Conservation (phyloP, 345 rosid species). For the Eucalyptus camaldulensis region DNA sequence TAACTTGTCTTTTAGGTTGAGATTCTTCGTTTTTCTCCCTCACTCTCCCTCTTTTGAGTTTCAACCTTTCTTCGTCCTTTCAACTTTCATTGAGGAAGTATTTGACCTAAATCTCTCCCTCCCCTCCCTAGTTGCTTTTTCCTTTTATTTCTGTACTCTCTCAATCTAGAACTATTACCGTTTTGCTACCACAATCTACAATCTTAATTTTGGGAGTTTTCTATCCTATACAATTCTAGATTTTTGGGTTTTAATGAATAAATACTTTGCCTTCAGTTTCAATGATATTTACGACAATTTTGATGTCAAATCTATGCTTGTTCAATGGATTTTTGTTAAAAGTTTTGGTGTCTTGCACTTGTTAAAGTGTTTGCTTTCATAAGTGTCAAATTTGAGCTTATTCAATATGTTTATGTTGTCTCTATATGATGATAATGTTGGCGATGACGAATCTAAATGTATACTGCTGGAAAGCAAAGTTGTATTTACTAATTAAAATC, state of each 20-base stretch:
- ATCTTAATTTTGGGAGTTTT: neutral
- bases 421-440: accelerated
- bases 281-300: accelerated
- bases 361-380: accelerated
- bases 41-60: accelerated
- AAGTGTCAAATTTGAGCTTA: accelerated
- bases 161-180: accelerated
- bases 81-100: accelerated
- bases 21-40: neutral
- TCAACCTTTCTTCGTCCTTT: no score
- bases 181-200: neutral
- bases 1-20: neutral
- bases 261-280: neutral
- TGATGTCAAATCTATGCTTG: neutral
- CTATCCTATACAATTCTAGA: accelerated
- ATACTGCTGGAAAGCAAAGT: accelerated
- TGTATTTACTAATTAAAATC: no score
- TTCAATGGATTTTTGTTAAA: no score
- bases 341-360: neutral
- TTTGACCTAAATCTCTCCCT: neutral
- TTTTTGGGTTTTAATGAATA: no score
- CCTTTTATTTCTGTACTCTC: neutral
- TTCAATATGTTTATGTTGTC: neutral
- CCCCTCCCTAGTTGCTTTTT: neutral
- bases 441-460: accelerated